Conservation (phyloP, 306 rosid genomes). For the Erythrophleum fordii region DNA sequence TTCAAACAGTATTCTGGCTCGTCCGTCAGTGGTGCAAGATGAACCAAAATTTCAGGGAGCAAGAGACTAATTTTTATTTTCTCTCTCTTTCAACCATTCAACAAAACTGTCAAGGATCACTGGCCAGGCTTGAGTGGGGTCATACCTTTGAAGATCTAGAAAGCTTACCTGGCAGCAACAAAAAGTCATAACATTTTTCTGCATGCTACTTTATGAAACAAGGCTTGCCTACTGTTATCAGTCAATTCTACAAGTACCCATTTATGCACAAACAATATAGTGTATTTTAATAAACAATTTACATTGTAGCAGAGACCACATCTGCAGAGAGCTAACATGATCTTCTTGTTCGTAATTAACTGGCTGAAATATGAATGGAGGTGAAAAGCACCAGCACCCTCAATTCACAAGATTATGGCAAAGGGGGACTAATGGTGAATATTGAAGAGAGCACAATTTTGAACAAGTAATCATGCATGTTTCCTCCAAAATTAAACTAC, state of each 20-base stretch:
- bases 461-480: constrained; percentile 19
- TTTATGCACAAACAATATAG: background rate
- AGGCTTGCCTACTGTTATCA: constrained; percentile 24
- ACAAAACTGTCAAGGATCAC: constrained; percentile 69
- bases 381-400: background rate
- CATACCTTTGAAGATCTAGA: constrained; percentile 55
- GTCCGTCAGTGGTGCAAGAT: constrained; percentile 29
- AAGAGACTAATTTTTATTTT: constrained; percentile 31
- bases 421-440: constrained; percentile 6
- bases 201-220: constrained; percentile 17
- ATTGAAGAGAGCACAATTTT: background rate
- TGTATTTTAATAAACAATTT: background rate
- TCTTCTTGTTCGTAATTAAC: background rate
- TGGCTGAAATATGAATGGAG: background rate
- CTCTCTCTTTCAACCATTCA: constrained; percentile 67
- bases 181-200: constrained; percentile 19
- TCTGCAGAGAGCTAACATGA: constrained; percentile 5
- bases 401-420: background rate
- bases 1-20: constrained; percentile 40
- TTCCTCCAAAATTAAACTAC: constrained; percentile 13
- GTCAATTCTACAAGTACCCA: constrained; percentile 24
- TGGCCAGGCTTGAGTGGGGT: constrained; percentile 72
- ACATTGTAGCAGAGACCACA: constrained; percentile 10
- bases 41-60: constrained; percentile 23
- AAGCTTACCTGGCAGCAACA: constrained; percentile 60